Conservation (phyloP, 169 alveolate genomes). For the Blepharisma undulans region DNA sequence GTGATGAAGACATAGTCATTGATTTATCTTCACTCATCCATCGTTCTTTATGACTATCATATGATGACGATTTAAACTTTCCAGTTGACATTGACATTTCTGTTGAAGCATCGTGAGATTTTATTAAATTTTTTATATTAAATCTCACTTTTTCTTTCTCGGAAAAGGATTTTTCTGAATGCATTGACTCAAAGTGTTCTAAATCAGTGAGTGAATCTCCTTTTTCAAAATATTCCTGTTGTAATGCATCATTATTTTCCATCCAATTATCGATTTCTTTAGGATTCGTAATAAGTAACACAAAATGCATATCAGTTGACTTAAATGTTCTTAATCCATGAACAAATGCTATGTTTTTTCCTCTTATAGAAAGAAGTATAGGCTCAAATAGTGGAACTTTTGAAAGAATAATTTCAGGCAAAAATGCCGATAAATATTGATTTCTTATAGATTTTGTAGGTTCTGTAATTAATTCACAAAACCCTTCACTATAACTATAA, state of each 20-base stretch:
- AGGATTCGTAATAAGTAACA: background rate
- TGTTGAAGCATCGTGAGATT: background rate
- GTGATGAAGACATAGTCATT: background rate
- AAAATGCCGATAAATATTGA: background rate
- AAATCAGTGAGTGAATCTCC: background rate
- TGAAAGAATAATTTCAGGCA: background rate
- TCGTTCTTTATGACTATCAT: background rate
- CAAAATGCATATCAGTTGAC: background rate
- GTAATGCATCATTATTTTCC: background rate
- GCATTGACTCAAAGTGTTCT: background rate
- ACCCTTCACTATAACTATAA: background rate
- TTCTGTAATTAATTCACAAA: background rate
- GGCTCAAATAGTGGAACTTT: background rate
- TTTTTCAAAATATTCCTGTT: background rate
- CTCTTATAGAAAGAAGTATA: background rate
- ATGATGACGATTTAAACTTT: background rate
- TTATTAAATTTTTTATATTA: no score
- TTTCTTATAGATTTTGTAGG: background rate
- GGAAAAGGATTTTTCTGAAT: background rate
- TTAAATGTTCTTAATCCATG: background rate
- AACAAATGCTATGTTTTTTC: background rate
- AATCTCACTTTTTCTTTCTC: background rate
- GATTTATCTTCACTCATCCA: background rate
- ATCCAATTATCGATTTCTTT: background rate
- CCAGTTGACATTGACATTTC: background rate